Evolutionary conservation across 2,329 filamentous ascomycete genomes (phyloP).

Genomic region (Arthroderma sp.): DNA sequence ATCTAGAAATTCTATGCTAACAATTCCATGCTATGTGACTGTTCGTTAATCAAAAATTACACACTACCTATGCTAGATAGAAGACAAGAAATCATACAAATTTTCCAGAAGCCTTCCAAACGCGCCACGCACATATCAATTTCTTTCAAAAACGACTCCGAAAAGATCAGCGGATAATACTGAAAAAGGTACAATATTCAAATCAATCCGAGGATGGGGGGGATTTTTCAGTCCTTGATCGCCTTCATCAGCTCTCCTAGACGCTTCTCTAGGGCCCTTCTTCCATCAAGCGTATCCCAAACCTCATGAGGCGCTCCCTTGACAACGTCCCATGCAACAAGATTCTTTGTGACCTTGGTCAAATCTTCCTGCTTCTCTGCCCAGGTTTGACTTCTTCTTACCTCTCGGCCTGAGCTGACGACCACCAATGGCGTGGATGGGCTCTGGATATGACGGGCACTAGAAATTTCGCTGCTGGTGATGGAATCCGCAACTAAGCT

Average conservation of each 20-base stretch:
- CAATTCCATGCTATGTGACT: not conserved
- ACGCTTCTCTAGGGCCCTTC: slow-evolving; percentile 65
- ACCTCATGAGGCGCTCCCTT: slow-evolving; percentile 74
- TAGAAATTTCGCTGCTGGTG: slow-evolving; percentile 68
- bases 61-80: not conserved
- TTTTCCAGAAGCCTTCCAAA: not conserved
- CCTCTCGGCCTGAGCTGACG: slow-evolving; percentile 66
- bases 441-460: slow-evolving; percentile 66
- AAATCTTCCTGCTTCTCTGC: slow-evolving; percentile 74
- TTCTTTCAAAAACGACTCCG: not conserved
- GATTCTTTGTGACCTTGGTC: slow-evolving; percentile 63
- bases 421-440: slow-evolving; percentile 64
- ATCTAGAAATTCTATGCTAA: not conserved
- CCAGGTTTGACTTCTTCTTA: slow-evolving; percentile 60
- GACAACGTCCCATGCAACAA: slow-evolving; percentile 77
- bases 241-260: slow-evolving; percentile 52
- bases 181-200: not conserved
- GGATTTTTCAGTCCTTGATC: not conserved
- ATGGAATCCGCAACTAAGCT: slow-evolving; percentile 76
- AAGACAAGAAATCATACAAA: not conserved
- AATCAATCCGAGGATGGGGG: not conserved
- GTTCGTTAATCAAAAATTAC: not conserved
- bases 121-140: not conserved
- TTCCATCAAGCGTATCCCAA: slow-evolving; percentile 64
- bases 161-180: not conserved